These are phyloP conservation scores for Amborella trichopoda DNA, from an alignment of 164 flowering plant genomes.

Conservation along the genomic window DNA sequence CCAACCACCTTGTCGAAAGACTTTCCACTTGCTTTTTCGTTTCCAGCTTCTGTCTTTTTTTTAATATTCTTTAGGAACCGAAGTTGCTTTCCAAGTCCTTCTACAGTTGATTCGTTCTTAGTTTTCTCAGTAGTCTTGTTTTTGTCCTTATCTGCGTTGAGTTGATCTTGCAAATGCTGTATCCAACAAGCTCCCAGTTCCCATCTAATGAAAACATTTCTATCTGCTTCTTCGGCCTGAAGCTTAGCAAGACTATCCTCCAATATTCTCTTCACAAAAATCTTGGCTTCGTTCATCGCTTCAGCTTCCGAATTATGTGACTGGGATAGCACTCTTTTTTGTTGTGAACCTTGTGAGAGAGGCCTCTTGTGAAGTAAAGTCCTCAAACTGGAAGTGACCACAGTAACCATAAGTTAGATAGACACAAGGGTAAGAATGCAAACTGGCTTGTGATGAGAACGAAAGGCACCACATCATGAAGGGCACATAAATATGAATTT, in stretches of 20 bases:
- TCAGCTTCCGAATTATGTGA: constrained; percentile 32
- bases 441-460: too few relatives aligned
- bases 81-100: constrained; percentile 91
- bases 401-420: too few relatives aligned
- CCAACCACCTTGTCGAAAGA: constrained; percentile 16
- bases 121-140: constrained; percentile 50
- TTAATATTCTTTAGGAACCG: constrained; percentile 50
- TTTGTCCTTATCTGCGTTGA: constrained; percentile 81
- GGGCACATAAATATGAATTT: too few relatives aligned
- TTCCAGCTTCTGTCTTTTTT: constrained; percentile 43
- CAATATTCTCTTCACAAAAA: constrained; percentile 56
- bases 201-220: constrained; percentile 69
- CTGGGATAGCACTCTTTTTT: constrained; percentile 18
- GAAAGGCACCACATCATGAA: too few relatives aligned
- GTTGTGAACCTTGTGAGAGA: constrained; percentile 27
- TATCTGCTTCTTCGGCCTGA: constrained; percentile 39
- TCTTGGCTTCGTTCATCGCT: constrained; percentile 35
- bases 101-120: constrained; percentile 75
- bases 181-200: constrained; percentile 99
- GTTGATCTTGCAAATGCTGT: constrained; percentile 94
- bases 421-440: too few relatives aligned
- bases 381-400: constrained; percentile 78
- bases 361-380: constrained; percentile 57
- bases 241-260: constrained; percentile 72
- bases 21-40: constrained; percentile 20